phyloP scores from a whole-genome alignment of 1,139 yeast species.

The Pneumocystis wakefieldiae region DNA sequence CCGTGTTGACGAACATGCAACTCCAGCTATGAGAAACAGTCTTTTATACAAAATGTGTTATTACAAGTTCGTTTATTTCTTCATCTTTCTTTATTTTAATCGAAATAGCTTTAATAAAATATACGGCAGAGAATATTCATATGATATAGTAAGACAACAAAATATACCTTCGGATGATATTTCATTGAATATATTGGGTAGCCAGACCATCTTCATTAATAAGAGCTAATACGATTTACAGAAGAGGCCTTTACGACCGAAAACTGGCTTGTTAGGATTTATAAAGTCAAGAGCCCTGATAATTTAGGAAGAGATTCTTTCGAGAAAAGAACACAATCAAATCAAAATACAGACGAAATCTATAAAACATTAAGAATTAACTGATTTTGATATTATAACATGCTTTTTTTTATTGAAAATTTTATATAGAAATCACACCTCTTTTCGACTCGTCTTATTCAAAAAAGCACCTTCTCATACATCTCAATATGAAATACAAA shows the following conservation, averaged over 20 bases:
- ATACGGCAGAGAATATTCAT: slow-evolving; percentile 46
- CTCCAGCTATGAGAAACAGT: slow-evolving; percentile 72
- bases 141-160: slow-evolving; percentile 84
- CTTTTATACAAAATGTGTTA: slow-evolving; percentile 92
- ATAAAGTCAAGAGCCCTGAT: slow-evolving; percentile 82
- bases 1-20: slow-evolving; percentile 66
- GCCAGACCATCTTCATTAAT: neutral
- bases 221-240: slow-evolving; percentile 42
- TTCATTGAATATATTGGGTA: slow-evolving; percentile 11
- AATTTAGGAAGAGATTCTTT: slow-evolving; percentile 57
- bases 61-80: slow-evolving; percentile 33
- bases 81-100: neutral
- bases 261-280: slow-evolving; percentile 92
- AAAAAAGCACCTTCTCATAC: too few species aligned
- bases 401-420: neutral
- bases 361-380: neutral
- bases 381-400: neutral
- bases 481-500: too few species aligned
- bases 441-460: neutral
- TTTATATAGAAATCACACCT: neutral
- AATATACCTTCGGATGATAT: slow-evolving; percentile 31
- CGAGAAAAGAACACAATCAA: neutral
- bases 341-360: neutral
- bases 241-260: slow-evolving; percentile 94
- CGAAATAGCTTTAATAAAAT: slow-evolving; percentile 43